A percentile compares a stretch with the other conserved stretches of the same genome.
Evolutionary conservation across 2,329 filamentous ascomycete genomes (phyloP).

Genomic region (Penicillium aurantiogriseum): DNA sequence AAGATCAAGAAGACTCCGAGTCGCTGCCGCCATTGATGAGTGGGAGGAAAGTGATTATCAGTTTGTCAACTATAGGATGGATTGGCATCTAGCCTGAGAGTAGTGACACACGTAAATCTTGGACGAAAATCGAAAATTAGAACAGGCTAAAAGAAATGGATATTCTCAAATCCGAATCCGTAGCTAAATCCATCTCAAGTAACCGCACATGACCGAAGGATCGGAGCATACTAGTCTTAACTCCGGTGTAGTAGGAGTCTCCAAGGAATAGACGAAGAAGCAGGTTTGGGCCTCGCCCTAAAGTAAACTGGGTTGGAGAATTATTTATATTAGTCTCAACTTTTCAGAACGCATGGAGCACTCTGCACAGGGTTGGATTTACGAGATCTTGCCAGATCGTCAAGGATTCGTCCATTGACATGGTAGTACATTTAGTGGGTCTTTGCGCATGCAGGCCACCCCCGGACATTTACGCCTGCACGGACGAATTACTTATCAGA

Average conservation of each 20-base stretch:
- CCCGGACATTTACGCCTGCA: slow-evolving; percentile 8
- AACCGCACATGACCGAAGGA: background rate
- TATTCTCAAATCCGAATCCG: background rate
- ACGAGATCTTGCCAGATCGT: background rate
- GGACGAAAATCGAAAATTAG: background rate
- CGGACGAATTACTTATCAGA: background rate
- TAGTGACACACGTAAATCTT: no score
- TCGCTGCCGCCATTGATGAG: no score
- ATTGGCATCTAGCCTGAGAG: no score
- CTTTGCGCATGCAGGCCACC: slow-evolving; percentile 6
- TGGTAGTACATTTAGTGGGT: slow-evolving; percentile 7
- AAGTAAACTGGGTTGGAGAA: background rate
- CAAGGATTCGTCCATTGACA: slow-evolving; percentile 3
- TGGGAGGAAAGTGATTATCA: no score
- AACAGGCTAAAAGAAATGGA: no score
- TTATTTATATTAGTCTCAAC: background rate
- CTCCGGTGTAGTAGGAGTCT: background rate
- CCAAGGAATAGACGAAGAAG: background rate
- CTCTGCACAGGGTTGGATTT: background rate
- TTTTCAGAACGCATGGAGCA: background rate
- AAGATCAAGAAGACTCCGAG: no score
- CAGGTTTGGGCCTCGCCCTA: background rate
- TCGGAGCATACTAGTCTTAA: background rate
- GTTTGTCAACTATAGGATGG: no score
- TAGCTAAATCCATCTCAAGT: background rate